Percentiles rank a stretch among this genome's conserved stretches.
These are phyloP conservation scores for Akanthomyces muscarius DNA, from an alignment of 2,329 filamentous ascomycete genomes.

Conservation along the genomic window DNA sequence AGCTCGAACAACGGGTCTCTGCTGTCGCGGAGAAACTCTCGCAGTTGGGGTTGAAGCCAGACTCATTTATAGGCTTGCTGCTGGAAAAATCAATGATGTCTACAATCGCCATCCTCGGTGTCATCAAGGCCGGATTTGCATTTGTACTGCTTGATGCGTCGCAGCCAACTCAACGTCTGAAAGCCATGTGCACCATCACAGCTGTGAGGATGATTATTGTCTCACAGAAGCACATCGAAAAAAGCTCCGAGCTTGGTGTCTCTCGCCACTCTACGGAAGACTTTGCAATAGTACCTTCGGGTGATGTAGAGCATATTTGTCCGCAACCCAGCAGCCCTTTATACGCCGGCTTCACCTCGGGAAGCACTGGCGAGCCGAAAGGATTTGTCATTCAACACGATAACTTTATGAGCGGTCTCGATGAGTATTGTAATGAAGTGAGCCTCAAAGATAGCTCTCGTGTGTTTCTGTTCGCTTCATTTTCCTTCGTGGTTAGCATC, in stretches of 20 bases:
- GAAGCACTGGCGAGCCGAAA: slow-evolving; percentile 11
- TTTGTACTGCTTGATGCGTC: slow-evolving; percentile 27
- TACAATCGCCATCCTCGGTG: slow-evolving; percentile 24
- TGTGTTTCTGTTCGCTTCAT: slow-evolving; percentile 1
- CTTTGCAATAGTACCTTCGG: not conserved
- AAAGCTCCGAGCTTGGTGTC: not conserved
- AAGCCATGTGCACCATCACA: slow-evolving; percentile 9
- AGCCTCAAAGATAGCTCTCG: not conserved
- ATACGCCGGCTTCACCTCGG: slow-evolving; percentile 8
- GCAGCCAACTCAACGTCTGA: slow-evolving; percentile 22
- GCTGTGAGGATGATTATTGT: not conserved
- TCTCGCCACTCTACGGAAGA: not conserved
- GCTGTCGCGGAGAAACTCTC: slow-evolving; percentile 20
- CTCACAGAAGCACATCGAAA: not conserved
- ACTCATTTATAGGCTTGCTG: slow-evolving; percentile 24
- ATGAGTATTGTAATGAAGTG: not conserved
- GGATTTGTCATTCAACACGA: slow-evolving; percentile 1
- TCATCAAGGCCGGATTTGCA: slow-evolving; percentile 28
- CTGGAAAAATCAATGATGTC: slow-evolving; percentile 28
- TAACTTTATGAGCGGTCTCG: slow-evolving; percentile 5
- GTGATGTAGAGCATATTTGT: not conserved
- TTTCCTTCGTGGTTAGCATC: slow-evolving; percentile 9
- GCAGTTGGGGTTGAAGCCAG: not conserved
- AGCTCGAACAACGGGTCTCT: slow-evolving; percentile 23
- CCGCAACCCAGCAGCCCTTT: not conserved